Conservation (phyloP, 1,284 basidiomycete genomes). For the Coniferiporia sulphurascens region DNA sequence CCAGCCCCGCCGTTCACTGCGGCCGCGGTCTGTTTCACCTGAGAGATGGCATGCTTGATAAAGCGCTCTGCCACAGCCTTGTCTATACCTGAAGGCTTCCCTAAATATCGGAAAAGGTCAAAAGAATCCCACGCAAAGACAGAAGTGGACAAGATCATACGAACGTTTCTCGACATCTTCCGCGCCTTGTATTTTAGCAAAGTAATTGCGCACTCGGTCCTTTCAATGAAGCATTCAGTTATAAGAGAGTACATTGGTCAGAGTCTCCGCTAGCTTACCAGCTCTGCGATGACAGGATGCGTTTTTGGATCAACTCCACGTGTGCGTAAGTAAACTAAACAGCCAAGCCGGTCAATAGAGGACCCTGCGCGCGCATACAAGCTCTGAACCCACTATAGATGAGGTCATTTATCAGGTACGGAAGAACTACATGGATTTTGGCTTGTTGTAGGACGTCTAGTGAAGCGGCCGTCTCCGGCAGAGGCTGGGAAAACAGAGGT, state of each 20-base stretch:
- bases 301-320: slow-evolving; percentile 72
- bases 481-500: slow-evolving; percentile 55
- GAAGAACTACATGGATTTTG: slow-evolving; percentile 67
- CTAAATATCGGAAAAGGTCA: background rate
- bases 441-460: slow-evolving; percentile 75
- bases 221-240: slow-evolving; percentile 26
- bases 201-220: slow-evolving; percentile 74
- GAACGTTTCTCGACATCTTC: slow-evolving; percentile 61
- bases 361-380: slow-evolving; percentile 8
- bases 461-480: slow-evolving; percentile 58
- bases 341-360: background rate
- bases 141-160: slow-evolving; percentile 22
- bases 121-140: background rate
- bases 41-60: slow-evolving; percentile 77
- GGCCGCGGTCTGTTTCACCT: slow-evolving; percentile 38
- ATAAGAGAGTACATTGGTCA: background rate
- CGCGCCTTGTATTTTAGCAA: slow-evolving; percentile 71
- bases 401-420: slow-evolving; percentile 78
- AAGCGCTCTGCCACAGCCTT: slow-evolving; percentile 74
- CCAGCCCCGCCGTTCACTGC: slow-evolving; percentile 23
- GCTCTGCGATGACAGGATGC: slow-evolving; percentile 68
- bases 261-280: slow-evolving; percentile 40
- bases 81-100: slow-evolving; percentile 56
- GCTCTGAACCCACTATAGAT: slow-evolving; percentile 58
- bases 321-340: slow-evolving; percentile 70